Conservation (phyloP, 192 early-diverging fungal genomes). For the Chytriomyces sp. region DNA sequence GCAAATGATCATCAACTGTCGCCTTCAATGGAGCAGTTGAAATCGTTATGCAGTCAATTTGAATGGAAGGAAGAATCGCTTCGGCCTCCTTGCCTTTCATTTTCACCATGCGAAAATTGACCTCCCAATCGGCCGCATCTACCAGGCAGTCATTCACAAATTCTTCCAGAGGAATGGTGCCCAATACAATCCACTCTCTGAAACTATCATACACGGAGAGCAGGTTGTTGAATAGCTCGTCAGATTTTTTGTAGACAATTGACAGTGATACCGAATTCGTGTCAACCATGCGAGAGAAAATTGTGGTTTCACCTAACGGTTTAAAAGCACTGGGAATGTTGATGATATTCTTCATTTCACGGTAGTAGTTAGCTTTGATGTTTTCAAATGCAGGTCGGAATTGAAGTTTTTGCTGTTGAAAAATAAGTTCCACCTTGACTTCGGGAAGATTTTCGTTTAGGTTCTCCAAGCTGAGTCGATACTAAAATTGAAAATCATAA, state of each 20-base stretch:
- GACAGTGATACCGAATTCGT: slow-evolving; percentile 42
- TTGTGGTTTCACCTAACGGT: slow-evolving; percentile 45
- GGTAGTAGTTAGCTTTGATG: slow-evolving; percentile 64
- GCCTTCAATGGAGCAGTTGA: slow-evolving; percentile 59
- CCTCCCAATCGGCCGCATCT: slow-evolving; percentile 53
- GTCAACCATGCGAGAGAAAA: slow-evolving; percentile 54
- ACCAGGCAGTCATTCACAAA: slow-evolving; percentile 51
- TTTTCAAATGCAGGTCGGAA: slow-evolving; percentile 62
- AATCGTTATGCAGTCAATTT: slow-evolving; percentile 58
- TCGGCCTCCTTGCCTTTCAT: slow-evolving; percentile 63
- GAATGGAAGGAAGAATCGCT: slow-evolving; percentile 44
- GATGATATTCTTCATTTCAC: slow-evolving; percentile 66
- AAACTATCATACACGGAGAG: slow-evolving; percentile 52
- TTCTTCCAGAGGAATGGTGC: slow-evolving; percentile 53
- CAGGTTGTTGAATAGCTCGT: slow-evolving; percentile 54
- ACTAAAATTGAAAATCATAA: slow-evolving; percentile 33
- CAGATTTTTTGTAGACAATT: slow-evolving; percentile 55
- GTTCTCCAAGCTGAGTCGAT: slow-evolving; percentile 51
- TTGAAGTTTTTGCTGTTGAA: slow-evolving; percentile 56
- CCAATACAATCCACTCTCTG: slow-evolving; percentile 61
- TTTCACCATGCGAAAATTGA: slow-evolving; percentile 58
- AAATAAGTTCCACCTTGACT: slow-evolving; percentile 59
- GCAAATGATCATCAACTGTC: slow-evolving; percentile 62
- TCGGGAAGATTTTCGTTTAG: slow-evolving; percentile 54
- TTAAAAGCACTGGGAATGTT: slow-evolving; percentile 55